phyloP scores from a whole-genome alignment of 441 rosid species.

The Pelargonium citronellum region DNA sequence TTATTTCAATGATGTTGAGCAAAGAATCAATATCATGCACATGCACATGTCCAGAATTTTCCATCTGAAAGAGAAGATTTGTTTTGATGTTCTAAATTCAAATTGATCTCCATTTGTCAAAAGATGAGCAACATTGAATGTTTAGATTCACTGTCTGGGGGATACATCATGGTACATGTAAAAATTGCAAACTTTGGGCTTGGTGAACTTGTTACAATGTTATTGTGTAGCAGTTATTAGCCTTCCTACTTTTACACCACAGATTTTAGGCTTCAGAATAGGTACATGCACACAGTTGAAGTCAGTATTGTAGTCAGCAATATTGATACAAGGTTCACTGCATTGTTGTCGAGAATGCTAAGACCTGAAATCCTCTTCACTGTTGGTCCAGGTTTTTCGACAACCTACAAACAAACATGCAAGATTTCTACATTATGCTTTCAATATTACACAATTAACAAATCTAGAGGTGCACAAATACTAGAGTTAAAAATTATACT shows the following conservation, averaged over 20 bases:
- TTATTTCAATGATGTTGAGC: background rate
- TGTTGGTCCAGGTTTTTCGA: conserved; percentile 81
- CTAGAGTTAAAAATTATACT: too few relatives aligned
- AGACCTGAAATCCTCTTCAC: conserved; percentile 83
- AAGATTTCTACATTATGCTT: background rate
- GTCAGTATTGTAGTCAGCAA: conserved; percentile 59
- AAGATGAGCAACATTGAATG: background rate
- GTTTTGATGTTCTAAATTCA: background rate
- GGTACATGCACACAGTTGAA: conserved; percentile 42
- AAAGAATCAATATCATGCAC: background rate
- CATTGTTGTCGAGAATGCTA: conserved; percentile 77
- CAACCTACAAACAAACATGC: conserved; percentile 48
- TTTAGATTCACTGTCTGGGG: background rate
- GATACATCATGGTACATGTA: conserved; percentile 9
- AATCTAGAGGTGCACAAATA: background rate
- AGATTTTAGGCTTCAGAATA: conserved; percentile 42
- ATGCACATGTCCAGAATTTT: background rate
- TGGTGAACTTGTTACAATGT: background rate
- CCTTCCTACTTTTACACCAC: background rate
- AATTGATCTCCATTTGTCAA: background rate
- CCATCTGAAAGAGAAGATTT: background rate
- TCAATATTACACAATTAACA: background rate
- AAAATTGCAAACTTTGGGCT: background rate
- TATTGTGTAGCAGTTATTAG: background rate
- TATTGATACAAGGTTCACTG: conserved; percentile 71